phyloP scores from a whole-genome alignment of 2,329 filamentous ascomycete genomes.

The Pezicula carpinea region DNA sequence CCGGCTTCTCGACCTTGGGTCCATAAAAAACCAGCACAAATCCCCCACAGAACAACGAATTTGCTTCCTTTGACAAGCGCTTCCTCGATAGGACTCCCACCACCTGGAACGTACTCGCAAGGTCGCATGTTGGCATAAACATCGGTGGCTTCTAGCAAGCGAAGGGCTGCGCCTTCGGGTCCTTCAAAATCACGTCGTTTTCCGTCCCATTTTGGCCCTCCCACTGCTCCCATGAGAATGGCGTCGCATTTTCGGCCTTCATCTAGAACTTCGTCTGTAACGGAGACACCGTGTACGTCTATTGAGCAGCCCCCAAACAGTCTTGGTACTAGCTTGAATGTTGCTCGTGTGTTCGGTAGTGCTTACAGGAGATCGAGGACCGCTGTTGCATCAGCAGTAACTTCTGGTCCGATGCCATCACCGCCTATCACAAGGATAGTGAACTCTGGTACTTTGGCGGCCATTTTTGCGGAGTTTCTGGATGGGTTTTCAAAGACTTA shows the following conservation, averaged over 20 bases:
- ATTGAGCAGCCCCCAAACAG: constrained; percentile 1
- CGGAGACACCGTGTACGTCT: not conserved
- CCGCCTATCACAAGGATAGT: not conserved
- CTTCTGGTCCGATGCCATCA: constrained; percentile 2
- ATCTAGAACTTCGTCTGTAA: not conserved
- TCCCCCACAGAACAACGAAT: constrained; percentile 83
- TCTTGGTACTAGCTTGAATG: not conserved
- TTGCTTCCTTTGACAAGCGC: constrained; percentile 77
- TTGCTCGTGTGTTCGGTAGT: not conserved
- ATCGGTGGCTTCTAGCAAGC: not conserved
- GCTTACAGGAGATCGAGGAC: not conserved
- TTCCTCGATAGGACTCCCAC: constrained; percentile 77
- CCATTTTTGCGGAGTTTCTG: not conserved
- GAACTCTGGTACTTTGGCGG: not conserved
- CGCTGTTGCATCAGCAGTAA: not conserved
- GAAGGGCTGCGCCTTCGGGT: not conserved
- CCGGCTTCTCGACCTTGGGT: constrained; percentile 70
- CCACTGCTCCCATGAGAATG: constrained; percentile 1
- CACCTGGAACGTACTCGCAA: constrained; percentile 86
- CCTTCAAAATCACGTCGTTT: not conserved
- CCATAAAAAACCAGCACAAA: constrained; percentile 89
- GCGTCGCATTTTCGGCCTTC: not conserved
- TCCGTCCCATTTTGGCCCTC: constrained; percentile 1
- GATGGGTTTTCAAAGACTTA: too few relatives aligned
- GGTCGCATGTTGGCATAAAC: constrained; percentile 73